Evolutionary conservation across 805 yeast species (phyloP), one percentile per base, ranked within the genome.

Genomic region (Ogataea trehaloabstinens): DNA sequence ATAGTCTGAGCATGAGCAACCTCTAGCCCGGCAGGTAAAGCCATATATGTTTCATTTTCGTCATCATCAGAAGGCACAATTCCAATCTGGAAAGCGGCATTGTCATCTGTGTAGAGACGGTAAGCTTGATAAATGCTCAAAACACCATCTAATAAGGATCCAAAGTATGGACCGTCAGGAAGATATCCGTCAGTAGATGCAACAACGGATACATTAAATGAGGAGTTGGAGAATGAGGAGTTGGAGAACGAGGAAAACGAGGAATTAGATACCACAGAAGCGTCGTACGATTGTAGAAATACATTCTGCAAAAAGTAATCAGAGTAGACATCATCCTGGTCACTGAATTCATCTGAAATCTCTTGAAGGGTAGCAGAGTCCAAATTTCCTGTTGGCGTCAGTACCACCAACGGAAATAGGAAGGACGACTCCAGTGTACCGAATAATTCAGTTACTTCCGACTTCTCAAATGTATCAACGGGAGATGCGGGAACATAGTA

Each of bases 1-100:
- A 41, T 24, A 6, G 41, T 41, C 18, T 41, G 45, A 6, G 45
- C 45, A 20, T 41, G 45, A 2, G 45, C 45, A 11, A 41, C 45
- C 17, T 38, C 41, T 10, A 41, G 41, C 24, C 45, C 45, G 5
- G 41, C 45, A 10, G 45, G 45, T 2, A 41, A 32, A 4, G 28
- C 38, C 39, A 34, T 41, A 22, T 37, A 41, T n/a, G 33, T 22
- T 22, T 28, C 31, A 6, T 25, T 15, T n/a, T 34, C 41, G 16
- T 37, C 37, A 20, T 34, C 41, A 20, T 34, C 41, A 17, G 41
- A 29, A 4, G 45, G 45, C 5, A 41, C 45, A 15, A 41, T 31
- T 7, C 41, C 45, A 4, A 32, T 18, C 25, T 41, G 45, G 36
- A 41, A 41, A 6, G 45, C 28, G 30, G 36, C 45, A 32, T 41